A percentile compares a stretch with the other conserved stretches of the same genome.
Evolutionary conservation across 306 rosid genomes (phyloP).

Genomic region (Sicyos baderoa): DNA sequence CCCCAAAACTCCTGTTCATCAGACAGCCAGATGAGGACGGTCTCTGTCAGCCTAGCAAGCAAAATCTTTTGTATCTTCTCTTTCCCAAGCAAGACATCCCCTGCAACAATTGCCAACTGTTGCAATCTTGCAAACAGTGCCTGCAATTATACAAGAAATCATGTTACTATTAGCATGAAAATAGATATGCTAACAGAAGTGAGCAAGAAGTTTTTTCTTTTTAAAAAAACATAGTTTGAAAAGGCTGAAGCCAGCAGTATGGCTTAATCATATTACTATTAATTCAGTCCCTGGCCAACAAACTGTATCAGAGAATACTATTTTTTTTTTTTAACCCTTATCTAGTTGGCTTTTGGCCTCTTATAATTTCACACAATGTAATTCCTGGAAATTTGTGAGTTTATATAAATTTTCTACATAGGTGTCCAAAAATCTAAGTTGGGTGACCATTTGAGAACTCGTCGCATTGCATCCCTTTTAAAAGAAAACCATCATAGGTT

Average conservation of each 20-base stretch:
- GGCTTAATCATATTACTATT: neutral
- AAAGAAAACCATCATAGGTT: too few species aligned
- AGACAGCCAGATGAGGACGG: slow-evolving; percentile 90
- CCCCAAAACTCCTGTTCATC: slow-evolving; percentile 97
- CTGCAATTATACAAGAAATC: slow-evolving; percentile 39
- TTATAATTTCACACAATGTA: neutral
- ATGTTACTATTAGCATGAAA: slow-evolving; percentile 14
- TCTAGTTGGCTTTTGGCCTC: neutral
- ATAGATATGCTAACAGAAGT: neutral
- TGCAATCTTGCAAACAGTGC: slow-evolving; percentile 84
- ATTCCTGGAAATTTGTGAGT: neutral
- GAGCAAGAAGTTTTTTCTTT: neutral
- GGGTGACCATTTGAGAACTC: too few species aligned
- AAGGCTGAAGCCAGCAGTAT: neutral
- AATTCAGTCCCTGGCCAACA: neutral
- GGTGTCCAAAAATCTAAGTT: neutral
- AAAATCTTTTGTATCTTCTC: slow-evolving; percentile 86
- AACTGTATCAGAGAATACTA: neutral
- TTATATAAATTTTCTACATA: neutral
- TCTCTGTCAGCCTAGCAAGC: slow-evolving; percentile 95
- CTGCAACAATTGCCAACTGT: slow-evolving; percentile 89
- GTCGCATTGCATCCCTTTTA: too few species aligned
- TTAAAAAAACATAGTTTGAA: neutral
- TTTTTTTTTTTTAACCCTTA: neutral
- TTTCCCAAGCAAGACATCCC: slow-evolving; percentile 83